Percentiles rank a stretch among this genome's conserved stretches.
These are phyloP conservation scores for Ceratobasidium papillatum DNA, from an alignment of 1,284 basidiomycete genomes.

Conservation along the genomic window DNA sequence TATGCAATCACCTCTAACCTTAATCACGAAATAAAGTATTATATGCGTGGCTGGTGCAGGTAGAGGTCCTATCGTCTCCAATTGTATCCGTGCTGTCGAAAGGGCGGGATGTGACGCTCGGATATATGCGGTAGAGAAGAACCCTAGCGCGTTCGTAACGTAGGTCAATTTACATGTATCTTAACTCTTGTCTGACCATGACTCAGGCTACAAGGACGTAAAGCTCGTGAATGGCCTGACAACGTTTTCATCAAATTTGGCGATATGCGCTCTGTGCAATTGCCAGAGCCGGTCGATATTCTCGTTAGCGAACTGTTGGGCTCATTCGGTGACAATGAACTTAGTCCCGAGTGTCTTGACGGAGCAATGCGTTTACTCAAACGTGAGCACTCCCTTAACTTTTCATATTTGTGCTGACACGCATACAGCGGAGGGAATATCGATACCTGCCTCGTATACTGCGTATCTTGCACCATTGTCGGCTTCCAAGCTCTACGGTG, in stretches of 20 bases:
- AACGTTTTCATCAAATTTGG: constrained; percentile 86
- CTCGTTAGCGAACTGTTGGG: constrained; percentile 96
- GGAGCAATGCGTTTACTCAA: constrained; percentile 93
- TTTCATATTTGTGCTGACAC: not conserved
- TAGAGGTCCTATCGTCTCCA: constrained; percentile 90
- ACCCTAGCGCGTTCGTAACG: constrained; percentile 92
- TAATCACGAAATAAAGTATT: constrained; percentile 58
- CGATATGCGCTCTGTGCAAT: constrained; percentile 87
- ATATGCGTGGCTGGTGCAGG: constrained; percentile 96
- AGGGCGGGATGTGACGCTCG: constrained; percentile 71
- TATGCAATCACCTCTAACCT: constrained; percentile 37
- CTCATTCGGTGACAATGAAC: constrained; percentile 98
- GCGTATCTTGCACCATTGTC: constrained; percentile 94
- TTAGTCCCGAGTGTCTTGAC: constrained; percentile 96
- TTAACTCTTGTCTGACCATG: constrained; percentile 40
- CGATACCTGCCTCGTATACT: constrained; percentile 95
- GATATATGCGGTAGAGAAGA: constrained; percentile 95
- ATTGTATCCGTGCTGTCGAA: constrained; percentile 81
- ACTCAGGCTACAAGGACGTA: constrained; percentile 79
- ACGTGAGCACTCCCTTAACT: constrained; percentile 60
- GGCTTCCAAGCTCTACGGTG: constrained; percentile 89
- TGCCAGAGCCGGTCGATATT: constrained; percentile 90
- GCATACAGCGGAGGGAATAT: constrained; percentile 82
- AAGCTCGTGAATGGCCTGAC: constrained; percentile 83
- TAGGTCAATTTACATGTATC: constrained; percentile 56